A percentile compares a stretch with the other conserved stretches of the same genome.
phyloP scores from a whole-genome alignment of 2,329 filamentous ascomycete genomes.

The Verticillium alfalfae region DNA sequence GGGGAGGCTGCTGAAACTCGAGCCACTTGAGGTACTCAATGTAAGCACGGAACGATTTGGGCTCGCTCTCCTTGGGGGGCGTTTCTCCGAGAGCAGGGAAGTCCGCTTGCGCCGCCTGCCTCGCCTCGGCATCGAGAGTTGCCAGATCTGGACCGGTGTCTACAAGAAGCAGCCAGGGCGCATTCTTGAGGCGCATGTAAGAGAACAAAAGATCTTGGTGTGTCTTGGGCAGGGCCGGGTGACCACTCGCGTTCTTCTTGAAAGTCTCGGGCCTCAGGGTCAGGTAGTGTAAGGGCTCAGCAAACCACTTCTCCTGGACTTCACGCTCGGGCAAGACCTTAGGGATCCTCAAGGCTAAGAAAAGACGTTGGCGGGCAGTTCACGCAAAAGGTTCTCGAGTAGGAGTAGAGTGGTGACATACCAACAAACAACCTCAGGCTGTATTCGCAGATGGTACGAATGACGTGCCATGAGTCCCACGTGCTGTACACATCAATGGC shows the following conservation, averaged over 20 bases:
- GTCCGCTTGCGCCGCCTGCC: conserved; percentile 34
- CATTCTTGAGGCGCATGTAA: conserved; percentile 60
- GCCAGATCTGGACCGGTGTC: conserved; percentile 47
- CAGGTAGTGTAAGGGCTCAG: conserved; percentile 61
- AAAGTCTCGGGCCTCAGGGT: conserved; percentile 50
- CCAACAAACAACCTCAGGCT: conserved; percentile 74
- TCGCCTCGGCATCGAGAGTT: conserved; percentile 6
- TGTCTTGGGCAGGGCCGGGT: conserved; percentile 54
- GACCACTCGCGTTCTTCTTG: conserved; percentile 53
- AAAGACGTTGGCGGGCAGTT: neutral
- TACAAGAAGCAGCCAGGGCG: conserved; percentile 59
- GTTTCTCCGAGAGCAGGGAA: conserved; percentile 71
- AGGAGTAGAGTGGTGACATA: conserved; percentile 41
- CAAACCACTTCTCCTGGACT: conserved; percentile 63
- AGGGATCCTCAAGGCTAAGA: conserved; percentile 52
- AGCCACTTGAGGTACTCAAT: conserved; percentile 80
- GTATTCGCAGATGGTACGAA: conserved; percentile 83
- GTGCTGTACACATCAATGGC: conserved; percentile 67
- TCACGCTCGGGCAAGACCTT: conserved; percentile 52
- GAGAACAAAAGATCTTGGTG: conserved; percentile 57
- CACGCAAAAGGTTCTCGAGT: neutral
- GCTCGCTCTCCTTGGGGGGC: conserved; percentile 35
- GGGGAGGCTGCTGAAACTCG: conserved; percentile 71
- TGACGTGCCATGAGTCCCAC: conserved; percentile 93
- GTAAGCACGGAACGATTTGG: conserved; percentile 33